Evolutionary conservation across 495 filamentous ascomycete genomes (phyloP), one percentile per base, ranked within the genome.

Genomic region (Hypoxylon rickii): DNA sequence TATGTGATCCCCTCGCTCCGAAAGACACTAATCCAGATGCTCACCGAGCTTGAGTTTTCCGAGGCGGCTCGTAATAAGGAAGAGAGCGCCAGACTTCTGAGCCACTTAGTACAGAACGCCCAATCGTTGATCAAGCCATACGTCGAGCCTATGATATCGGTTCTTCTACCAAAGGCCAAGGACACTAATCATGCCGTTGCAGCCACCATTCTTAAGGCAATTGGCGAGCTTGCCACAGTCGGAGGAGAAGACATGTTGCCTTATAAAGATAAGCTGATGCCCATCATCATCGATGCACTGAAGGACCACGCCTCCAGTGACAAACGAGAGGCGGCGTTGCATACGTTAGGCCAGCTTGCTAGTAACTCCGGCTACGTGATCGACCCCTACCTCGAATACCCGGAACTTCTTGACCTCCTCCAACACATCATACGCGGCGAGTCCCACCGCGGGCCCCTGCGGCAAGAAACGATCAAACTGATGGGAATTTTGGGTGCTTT

Each of bases 321-420:
- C 19, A 97, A 97, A 70, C 85, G 94, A 42, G 91, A 96, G 67
- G 89, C 95, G 3, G 93, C 95, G 7, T 76, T 99, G 38, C 86
- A 88, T 51, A 95, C 94, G 0, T 80, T 99, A 0, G 94, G 92
- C 13, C 92, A 97, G 68, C 74, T 99, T 11, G 89, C 94, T 4
- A 93, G 90, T 65, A 96, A 93, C 66, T 89, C 91, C 15, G 93
- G 95, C 54, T 99, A 99, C 73, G 94, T 99, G 38, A 97, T 99
- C 57, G 88, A 96, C 31, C 95, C 94, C 7, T 99, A 97, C 65
- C 76, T 91, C 37, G 91, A 97, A 51, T 94, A 97, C 59, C 94
- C 94, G 1, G 86, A 96, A 65, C 82, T 99, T 10, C 86, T 97
- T 29, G 89, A 88, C 44, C 88, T 97, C 8, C 79, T 99, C 33